A percentile compares a stretch with the other conserved stretches of the same genome.
Conservation (phyloP, 768 basidiomycete species). For the Xerocomellus amylosporus region DNA sequence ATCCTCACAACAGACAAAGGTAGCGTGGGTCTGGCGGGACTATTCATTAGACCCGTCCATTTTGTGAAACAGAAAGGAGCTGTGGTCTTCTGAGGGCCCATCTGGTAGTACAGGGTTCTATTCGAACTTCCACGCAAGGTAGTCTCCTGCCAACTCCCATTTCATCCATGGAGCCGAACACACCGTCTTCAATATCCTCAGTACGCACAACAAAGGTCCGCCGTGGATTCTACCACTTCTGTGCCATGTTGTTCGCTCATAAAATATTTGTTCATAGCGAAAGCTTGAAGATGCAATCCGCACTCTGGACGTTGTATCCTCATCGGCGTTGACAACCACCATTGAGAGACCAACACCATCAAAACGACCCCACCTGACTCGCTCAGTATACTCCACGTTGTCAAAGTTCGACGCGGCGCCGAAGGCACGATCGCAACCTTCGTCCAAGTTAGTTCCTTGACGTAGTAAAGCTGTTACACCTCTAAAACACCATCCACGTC, state of each 20-base stretch:
- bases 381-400: slow-evolving; percentile 72
- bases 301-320: slow-evolving; percentile 56
- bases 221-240: not conserved
- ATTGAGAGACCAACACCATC: slow-evolving; percentile 39
- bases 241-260: not conserved
- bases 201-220: slow-evolving; percentile 46
- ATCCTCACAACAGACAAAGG: not conserved
- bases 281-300: slow-evolving; percentile 83
- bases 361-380: slow-evolving; percentile 53
- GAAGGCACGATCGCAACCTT: slow-evolving; percentile 41
- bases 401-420: slow-evolving; percentile 72
- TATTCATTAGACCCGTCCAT: not conserved
- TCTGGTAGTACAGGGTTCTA: too few relatives aligned
- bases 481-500: slow-evolving; percentile 1
- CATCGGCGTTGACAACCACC: slow-evolving; percentile 23
- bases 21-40: not conserved
- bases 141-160: not conserved
- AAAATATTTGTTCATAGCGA: slow-evolving; percentile 41
- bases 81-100: not conserved
- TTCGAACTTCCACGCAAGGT: not conserved
- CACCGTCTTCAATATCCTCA: slow-evolving; percentile 17
- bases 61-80: not conserved
- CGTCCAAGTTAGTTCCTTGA: slow-evolving; percentile 16
- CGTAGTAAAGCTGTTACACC: not conserved
- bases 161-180: slow-evolving; percentile 13